Percentiles rank a stretch among this genome's conserved stretches.
Evolutionary conservation across 306 rosid genomes (phyloP).

Genomic region (Vigna reflexopilosa): DNA sequence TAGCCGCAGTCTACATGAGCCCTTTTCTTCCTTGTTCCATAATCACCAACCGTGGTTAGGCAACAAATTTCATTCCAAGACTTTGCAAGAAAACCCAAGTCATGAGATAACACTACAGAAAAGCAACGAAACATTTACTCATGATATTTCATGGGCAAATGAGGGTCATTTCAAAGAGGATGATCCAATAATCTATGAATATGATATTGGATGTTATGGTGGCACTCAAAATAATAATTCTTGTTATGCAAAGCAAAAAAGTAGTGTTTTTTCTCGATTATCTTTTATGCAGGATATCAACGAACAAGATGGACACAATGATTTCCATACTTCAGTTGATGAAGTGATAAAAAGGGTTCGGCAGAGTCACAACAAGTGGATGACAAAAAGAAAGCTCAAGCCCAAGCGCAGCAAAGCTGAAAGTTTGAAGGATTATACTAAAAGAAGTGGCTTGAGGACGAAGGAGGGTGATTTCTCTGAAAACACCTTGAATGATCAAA

Average conservation of each 20-base stretch:
- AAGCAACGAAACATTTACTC: conserved; percentile 30
- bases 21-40: conserved; percentile 37
- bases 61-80: conserved; percentile 32
- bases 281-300: conserved; percentile 43
- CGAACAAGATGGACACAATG: conserved; percentile 32
- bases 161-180: conserved; percentile 28
- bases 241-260: conserved; percentile 43
- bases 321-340: conserved; percentile 48
- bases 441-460: conserved; percentile 30
- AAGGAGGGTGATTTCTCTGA: conserved; percentile 33
- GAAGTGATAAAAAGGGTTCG: conserved; percentile 61
- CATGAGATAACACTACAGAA: conserved; percentile 44
- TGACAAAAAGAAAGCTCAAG: conserved; percentile 45
- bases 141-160: conserved; percentile 31
- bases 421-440: conserved; percentile 39
- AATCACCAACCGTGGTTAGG: conserved; percentile 38
- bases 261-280: conserved; percentile 61
- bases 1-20: conserved; percentile 36
- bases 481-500: conserved; percentile 9
- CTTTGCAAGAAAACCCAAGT: conserved; percentile 45
- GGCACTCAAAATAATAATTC: conserved; percentile 33
- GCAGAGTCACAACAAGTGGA: conserved; percentile 36
- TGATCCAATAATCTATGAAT: conserved; percentile 38
- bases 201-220: conserved; percentile 44
- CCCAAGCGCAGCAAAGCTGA: conserved; percentile 36